A percentile compares a stretch with the other conserved stretches of the same genome.
Conservation (phyloP, 257 asterid genomes). For the Catharanthus roseus region DNA sequence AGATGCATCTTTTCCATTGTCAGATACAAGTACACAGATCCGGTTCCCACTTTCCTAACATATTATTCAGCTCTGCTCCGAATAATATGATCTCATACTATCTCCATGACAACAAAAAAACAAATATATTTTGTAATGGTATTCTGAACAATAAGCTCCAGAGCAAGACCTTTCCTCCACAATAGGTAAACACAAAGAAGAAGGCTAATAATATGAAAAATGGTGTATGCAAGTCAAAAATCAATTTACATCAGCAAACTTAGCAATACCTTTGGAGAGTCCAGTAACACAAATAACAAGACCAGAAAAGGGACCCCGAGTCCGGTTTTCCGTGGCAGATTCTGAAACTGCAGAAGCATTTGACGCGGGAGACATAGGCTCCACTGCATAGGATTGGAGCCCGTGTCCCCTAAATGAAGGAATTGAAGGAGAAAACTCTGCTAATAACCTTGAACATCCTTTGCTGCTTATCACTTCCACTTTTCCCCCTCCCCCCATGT, state of each 20-base stretch:
- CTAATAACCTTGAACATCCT: constrained; percentile 77
- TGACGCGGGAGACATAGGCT: constrained; percentile 52
- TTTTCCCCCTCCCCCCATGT: constrained; percentile 42
- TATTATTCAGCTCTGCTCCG: not conserved
- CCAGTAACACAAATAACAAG: constrained; percentile 93
- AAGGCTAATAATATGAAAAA: not conserved
- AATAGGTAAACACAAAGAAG: not conserved
- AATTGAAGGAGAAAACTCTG: constrained; percentile 40
- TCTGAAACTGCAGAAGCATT: constrained; percentile 37
- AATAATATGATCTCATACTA: not conserved
- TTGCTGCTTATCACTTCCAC: constrained; percentile 73
- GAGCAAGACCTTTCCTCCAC: not conserved
- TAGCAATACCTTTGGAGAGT: constrained; percentile 63
- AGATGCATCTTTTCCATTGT: not conserved
- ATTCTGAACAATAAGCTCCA: not conserved
- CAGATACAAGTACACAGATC: not conserved
- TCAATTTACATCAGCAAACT: not conserved
- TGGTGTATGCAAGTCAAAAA: not conserved
- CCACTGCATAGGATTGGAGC: constrained; percentile 47
- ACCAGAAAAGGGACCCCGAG: constrained; percentile 66
- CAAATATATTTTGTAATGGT: not conserved
- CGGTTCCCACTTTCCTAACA: not conserved
- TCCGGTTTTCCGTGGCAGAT: constrained; percentile 29
- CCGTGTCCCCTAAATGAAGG: constrained; percentile 55
- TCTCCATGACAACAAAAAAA: not conserved